Conservation (phyloP, 352 stramenopile species). For the Phytophthora quininea region DNA sequence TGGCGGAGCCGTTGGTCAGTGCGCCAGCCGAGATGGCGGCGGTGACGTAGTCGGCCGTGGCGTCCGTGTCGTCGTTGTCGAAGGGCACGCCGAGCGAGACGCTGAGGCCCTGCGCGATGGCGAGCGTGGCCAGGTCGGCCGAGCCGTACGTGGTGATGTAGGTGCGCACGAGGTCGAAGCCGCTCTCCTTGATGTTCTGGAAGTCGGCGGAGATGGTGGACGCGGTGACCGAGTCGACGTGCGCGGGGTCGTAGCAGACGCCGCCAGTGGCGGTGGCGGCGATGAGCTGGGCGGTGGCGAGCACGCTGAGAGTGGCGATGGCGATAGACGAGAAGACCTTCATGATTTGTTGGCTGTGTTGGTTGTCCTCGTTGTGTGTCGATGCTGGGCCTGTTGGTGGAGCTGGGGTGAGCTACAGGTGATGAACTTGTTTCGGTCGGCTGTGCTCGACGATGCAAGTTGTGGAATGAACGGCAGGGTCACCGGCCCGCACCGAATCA, state of each 20-base stretch:
- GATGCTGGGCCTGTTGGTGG: not conserved
- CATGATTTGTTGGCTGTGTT: slow-evolving; percentile 21
- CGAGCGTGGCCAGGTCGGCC: slow-evolving; percentile 48
- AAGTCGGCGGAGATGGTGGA: slow-evolving; percentile 51
- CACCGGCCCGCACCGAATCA: not conserved
- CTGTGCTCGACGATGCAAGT: slow-evolving; percentile 24
- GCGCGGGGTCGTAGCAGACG: slow-evolving; percentile 55
- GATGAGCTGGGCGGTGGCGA: slow-evolving; percentile 7
- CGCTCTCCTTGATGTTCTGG: slow-evolving; percentile 47
- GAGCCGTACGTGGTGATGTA: slow-evolving; percentile 52
- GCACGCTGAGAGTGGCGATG: slow-evolving; percentile 13
- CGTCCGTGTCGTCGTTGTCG: slow-evolving; percentile 38
- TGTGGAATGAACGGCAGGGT: slow-evolving; percentile 32
- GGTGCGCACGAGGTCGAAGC: slow-evolving; percentile 53
- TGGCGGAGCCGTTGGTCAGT: slow-evolving; percentile 37
- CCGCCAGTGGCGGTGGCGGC: slow-evolving; percentile 24
- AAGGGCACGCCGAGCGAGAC: slow-evolving; percentile 54
- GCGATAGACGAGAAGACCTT: slow-evolving; percentile 31
- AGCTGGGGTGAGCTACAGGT: not conserved
- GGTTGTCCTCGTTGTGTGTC: not conserved
- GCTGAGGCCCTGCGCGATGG: slow-evolving; percentile 51
- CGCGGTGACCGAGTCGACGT: slow-evolving; percentile 39
- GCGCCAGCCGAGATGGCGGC: slow-evolving; percentile 38
- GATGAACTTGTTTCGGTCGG: slow-evolving; percentile 1
- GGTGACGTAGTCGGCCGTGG: slow-evolving; percentile 41